These are phyloP conservation scores for Trichomonas gallinae DNA, from an alignment of 208 protist genomes.

Conservation along the genomic window DNA sequence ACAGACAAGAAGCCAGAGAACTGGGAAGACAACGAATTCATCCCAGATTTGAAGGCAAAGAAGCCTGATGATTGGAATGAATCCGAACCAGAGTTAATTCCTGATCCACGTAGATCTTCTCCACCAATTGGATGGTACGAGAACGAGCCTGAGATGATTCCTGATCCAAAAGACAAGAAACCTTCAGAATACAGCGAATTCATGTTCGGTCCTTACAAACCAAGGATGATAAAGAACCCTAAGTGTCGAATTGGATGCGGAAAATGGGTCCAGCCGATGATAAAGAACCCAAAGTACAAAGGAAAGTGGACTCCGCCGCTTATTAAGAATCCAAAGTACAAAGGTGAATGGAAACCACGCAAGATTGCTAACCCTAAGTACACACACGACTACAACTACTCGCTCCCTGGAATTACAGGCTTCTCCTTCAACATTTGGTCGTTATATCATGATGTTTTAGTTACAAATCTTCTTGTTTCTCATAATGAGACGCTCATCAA, in stretches of 20 bases:
- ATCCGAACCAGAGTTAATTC: constrained; percentile 14
- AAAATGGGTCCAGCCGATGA: constrained; percentile 34
- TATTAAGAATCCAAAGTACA: constrained; percentile 43
- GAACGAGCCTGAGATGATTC: constrained; percentile 29
- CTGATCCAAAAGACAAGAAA: constrained; percentile 35
- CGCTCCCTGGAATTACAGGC: not conserved
- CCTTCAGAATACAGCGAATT: constrained; percentile 24
- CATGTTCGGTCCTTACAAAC: constrained; percentile 19
- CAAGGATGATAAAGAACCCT: constrained; percentile 35
- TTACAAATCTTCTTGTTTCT: not conserved
- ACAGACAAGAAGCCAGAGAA: constrained; percentile 24
- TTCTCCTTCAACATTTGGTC: not conserved
- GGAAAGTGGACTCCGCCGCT: constrained; percentile 34
- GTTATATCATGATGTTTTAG: not conserved
- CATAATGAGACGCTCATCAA: not conserved
- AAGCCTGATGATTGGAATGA: constrained; percentile 37
- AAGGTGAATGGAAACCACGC: constrained; percentile 36
- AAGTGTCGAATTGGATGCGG: constrained; percentile 29
- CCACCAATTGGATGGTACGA: constrained; percentile 29
- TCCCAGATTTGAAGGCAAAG: constrained; percentile 25
- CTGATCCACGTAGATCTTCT: constrained; percentile 25
- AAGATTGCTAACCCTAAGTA: constrained; percentile 39
- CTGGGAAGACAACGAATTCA: constrained; percentile 36
- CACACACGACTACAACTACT: constrained; percentile 33
- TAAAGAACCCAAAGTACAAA: constrained; percentile 37